Base-by-base conservation (phyloP, 2,329 filamentous ascomycete genomes). In the Lachnellula suecica region DNA sequence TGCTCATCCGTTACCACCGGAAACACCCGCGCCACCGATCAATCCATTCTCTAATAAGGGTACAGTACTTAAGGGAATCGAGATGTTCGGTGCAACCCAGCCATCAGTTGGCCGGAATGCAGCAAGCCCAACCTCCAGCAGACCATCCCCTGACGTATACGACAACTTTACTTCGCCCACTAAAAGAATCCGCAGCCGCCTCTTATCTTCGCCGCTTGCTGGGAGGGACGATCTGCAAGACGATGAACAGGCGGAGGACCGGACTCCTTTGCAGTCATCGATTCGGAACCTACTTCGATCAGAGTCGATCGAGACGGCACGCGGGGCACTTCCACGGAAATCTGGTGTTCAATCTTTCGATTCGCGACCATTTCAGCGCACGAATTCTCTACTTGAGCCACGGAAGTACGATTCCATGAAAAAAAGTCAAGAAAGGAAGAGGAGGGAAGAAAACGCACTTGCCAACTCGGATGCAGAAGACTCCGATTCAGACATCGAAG, bases 51-150 rank as follows among this genome's bases (percentile, higher is more conserved):
- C 34, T 3, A 49, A 61, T 1, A 66, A 59, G 41, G 66, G 66
- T 2, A 64, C 57, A 37, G 62, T 68, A 4, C 51, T 68, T 49
- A 65, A 64, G 27, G 55, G 44, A 4, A 23, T 53, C 15, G 63
- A 66, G 20, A 51, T 68, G 43, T 68, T 68, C 52, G 53, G 57
- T 24, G 64, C 65, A 3, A 68, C 66, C 2, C 66, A 68, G 38
- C 59, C 62, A 9, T 66, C 65, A 4, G 49, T 63, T 29, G 59
- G 56, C 13, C 57, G 55, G 9, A 35, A 57, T 47, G 15, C 58
- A 19, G 49, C 45, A 11, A 66, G 60, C 44, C 62, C 63, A 13
- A 61, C 59, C 2, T 67, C 64, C 7, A 61, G 63, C 19, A 54
- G 65, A 25, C 66, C 66, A 25, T 68, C 66, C 9, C 66, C 65